These are phyloP conservation scores for Penicillium rolfsii DNA, from an alignment of 2,329 filamentous ascomycete genomes.

Conservation along the genomic window DNA sequence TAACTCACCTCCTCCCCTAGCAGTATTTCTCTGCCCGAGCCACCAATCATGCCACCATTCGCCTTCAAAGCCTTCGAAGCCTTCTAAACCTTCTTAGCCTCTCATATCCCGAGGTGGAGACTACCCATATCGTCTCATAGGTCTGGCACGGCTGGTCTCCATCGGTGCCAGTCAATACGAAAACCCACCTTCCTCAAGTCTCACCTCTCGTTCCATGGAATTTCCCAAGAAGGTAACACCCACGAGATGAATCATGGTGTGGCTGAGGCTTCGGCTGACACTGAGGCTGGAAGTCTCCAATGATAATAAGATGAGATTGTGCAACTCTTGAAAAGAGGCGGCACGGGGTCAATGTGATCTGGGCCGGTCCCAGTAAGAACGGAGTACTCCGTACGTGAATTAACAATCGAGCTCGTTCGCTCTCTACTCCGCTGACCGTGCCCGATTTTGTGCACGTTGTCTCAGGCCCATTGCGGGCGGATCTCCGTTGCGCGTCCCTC, in stretches of 20 bases:
- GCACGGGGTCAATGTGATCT: not conserved
- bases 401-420: not conserved
- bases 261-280: not conserved
- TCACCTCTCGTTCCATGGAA: constrained; percentile 4
- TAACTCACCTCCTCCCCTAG: not conserved
- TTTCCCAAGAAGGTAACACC: not conserved
- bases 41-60: not conserved
- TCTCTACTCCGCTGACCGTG: not conserved
- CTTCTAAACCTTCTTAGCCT: constrained; percentile 1
- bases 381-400: not conserved
- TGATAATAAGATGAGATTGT: not conserved
- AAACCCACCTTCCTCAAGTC: not conserved
- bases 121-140: not conserved
- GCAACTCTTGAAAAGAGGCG: not conserved
- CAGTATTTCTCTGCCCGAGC: not conserved
- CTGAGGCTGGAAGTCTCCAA: not conserved
- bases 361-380: not conserved
- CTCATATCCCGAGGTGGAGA: not conserved
- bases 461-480: not conserved
- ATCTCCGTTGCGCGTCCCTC: not conserved
- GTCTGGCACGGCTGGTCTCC: not conserved
- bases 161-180: not conserved
- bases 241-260: not conserved
- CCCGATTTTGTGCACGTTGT: not conserved
- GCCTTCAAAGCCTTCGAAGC: not conserved